Evolutionary conservation across 768 basidiomycete genomes (phyloP).

Genomic region (Sutorius australiensis): DNA sequence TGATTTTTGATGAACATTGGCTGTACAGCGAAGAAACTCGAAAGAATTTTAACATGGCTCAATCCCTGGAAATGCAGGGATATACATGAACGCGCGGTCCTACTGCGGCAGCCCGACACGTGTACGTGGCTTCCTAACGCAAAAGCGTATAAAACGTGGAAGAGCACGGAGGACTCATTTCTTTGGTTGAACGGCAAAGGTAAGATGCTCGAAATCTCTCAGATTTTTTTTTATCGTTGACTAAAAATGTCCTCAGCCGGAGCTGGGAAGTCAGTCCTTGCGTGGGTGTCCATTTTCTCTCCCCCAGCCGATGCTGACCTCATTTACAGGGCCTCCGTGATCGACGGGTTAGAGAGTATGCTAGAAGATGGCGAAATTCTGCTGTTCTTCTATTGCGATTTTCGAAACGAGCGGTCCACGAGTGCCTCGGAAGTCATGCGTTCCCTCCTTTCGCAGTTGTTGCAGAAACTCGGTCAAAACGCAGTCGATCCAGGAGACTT

Average conservation of each 20-base stretch:
- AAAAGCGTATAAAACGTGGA: neutral
- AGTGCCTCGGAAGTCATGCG: slow-evolving; percentile 10
- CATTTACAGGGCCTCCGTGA: slow-evolving; percentile 2
- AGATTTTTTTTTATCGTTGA: neutral
- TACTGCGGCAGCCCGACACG: neutral
- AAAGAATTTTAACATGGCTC: neutral
- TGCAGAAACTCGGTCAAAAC: neutral
- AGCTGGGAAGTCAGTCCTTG: slow-evolving; percentile 7
- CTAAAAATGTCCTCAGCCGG: neutral
- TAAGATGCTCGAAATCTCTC: neutral
- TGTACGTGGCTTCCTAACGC: slow-evolving; percentile 6
- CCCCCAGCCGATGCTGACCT: neutral
- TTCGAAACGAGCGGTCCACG: slow-evolving; percentile 8
- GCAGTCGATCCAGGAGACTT: neutral
- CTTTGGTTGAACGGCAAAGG: slow-evolving; percentile 4
- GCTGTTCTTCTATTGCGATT: slow-evolving; percentile 21
- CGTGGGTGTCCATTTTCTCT: neutral
- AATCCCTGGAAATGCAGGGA: neutral
- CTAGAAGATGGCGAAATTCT: slow-evolving; percentile 1
- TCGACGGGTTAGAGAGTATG: neutral
- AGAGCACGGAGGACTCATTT: neutral
- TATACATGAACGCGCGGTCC: neutral
- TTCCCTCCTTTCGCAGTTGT: slow-evolving; percentile 12
- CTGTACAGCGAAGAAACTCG: neutral
- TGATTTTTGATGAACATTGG: neutral